Base-by-base conservation (phyloP, 225 moss, liverwort and hornwort genomes). In the Sphagnum contortum region DNA sequence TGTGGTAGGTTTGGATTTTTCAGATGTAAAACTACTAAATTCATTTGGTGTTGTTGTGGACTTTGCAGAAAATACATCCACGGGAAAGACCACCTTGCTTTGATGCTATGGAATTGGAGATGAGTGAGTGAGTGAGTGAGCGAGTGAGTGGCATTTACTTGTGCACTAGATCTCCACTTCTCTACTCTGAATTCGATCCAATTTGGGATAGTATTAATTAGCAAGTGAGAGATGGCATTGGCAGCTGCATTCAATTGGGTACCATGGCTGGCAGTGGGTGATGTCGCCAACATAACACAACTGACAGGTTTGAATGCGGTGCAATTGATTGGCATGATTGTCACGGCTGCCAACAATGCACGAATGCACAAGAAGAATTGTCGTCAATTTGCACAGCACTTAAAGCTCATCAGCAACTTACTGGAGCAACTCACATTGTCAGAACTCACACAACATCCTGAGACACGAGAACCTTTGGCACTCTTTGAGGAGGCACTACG, bases 351-450 rank as follows among this genome's bases (percentile, higher is more conserved):
- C 9, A 70, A 61, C 49, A 64, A 66, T 48, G 83, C 77, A 9
- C 80, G 83, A 47, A 84, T 84, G 83, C 83, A 84, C 74, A 84
- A 80, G 72, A 64, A 76, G 59, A 84, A 84, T 68, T 84, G 83
- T 52, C 76, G 76, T 57, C 80, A 80, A 47, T 84, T 84, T 57
- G 80, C 80, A 1, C 74, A 72, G 74, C 83, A 84, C 67, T 57
- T 84, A 71, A 84, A 84, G 74, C 55, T 84, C 68, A 84, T 84
- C 3, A 74, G 76, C 5, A 84, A 74, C 44, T 64, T 84, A 44
- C 64, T 84, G 64, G 65, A 84, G 65, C 80, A 84, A 72, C 57
- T 84, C 65, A 77, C 76, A 60, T 74, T 79, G 9, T 76, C 80
- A 51, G 80, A 77, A 47, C 63, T 84, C 10, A 75, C 76, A 3